A percentile compares a stretch with the other conserved stretches of the same genome.
phyloP scores from a whole-genome alignment of 345 rosid genomes.

The Boechera stricta region DNA sequence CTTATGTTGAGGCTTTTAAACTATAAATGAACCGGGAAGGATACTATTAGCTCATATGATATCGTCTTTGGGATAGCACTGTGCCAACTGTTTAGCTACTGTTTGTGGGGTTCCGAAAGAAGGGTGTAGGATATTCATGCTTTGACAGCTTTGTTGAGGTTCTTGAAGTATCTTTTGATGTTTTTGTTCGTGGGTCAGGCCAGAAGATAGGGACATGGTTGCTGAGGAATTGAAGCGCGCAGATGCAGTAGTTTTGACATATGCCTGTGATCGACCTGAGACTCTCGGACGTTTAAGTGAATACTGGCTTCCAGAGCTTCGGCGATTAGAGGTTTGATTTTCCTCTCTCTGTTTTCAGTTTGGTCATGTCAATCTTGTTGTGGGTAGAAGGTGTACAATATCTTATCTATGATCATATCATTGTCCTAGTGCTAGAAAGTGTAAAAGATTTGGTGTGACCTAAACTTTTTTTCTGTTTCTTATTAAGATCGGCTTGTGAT shows the following conservation, averaged over 20 bases:
- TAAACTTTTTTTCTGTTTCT: conserved; percentile 17
- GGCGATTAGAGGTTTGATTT: conserved; percentile 39
- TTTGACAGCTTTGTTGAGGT: conserved; percentile 21
- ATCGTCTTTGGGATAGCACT: neutral
- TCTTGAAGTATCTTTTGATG: conserved; percentile 12
- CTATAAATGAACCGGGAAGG: neutral
- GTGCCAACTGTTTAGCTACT: conserved; percentile 1
- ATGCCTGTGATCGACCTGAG: conserved; percentile 80
- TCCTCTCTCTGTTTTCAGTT: conserved; percentile 21
- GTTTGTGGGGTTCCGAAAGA: neutral
- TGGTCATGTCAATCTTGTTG: conserved; percentile 5
- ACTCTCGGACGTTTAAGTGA: conserved; percentile 79
- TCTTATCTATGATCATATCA: neutral
- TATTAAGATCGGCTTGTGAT: conserved; percentile 24
- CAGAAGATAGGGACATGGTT: conserved; percentile 73
- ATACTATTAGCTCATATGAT: neutral
- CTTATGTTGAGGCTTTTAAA: neutral
- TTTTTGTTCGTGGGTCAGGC: conserved; percentile 46
- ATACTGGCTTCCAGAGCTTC: conserved; percentile 61
- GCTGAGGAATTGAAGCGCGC: conserved; percentile 85
- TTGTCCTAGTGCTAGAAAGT: neutral
- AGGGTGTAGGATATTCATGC: neutral
- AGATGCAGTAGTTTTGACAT: conserved; percentile 98
- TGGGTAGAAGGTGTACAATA: neutral
- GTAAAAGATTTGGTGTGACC: neutral